Evolutionary conservation across 2,329 filamentous ascomycete genomes (phyloP), one percentile per base, ranked within the genome.

Genomic region (Volutella citrinella): DNA sequence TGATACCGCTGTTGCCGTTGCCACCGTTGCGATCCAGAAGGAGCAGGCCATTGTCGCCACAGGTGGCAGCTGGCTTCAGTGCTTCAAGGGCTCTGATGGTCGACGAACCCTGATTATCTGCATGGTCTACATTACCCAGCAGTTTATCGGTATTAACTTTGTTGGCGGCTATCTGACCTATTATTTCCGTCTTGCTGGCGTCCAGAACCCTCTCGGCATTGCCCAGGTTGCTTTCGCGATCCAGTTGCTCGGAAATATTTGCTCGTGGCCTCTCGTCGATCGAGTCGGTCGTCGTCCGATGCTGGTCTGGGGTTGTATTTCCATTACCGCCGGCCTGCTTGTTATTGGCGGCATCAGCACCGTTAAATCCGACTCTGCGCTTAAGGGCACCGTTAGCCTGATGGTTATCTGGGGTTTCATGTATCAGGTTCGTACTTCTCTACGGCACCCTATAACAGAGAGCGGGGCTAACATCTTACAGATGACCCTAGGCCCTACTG

Each of bases 331-430:
- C 6, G 45, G 48, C 5, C 43, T 58, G 11, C 44, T 57, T 10
- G 38, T 57, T 17, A 55, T 58, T 11, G 55, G 56, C 4, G 52
- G 54, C 12, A 49, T 56, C 21, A 56, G 52, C 30, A 59, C 48
- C 11, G 36, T 50, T 15, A 33, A 46, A 14, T 47, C 21, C 18
- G 30, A 34, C 19, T 18, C 40, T 6, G 38, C 50, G 8, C 46
- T 58, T 11, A 31, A 34, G 3, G 44, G 50, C 5, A 54, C 47
- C 5, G 53, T 56, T 11, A 43, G 49, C 1, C 52, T 56, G 20
- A 57, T 56, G 50, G 36, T 41, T 5, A 34, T 55, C 10, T 54
- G 52, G 49, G 51, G 45, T 11, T 52, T 50, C 37, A 32, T 54
- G 18, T 56, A 57, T 36, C 51, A 59, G 32, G 38, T 44, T 10